Conservation (phyloP, 1,284 basidiomycete species). For the Tilletia indica region DNA sequence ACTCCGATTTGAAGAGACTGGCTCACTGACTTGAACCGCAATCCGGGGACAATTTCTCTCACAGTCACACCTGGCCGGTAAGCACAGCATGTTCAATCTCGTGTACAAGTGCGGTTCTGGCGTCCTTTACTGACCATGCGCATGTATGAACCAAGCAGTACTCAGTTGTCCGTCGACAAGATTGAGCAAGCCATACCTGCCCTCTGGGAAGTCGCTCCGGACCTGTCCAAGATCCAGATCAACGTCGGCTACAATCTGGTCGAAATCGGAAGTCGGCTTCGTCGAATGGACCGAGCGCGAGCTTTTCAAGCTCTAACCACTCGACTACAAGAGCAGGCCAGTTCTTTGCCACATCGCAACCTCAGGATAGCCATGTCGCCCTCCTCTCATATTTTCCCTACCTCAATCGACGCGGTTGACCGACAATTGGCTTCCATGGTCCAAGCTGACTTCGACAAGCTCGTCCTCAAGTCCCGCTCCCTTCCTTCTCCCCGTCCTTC, state of each 20-base stretch:
- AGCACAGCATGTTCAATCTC: neutral
- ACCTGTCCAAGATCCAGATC: neutral
- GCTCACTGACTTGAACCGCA: neutral
- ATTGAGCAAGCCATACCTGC: neutral
- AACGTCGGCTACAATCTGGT: constrained; percentile 9
- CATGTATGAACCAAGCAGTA: neutral
- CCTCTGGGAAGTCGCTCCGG: neutral
- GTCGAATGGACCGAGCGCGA: constrained; percentile 14
- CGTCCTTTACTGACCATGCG: no score
- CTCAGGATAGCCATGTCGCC: neutral
- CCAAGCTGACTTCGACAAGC: constrained; percentile 9
- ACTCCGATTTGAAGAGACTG: neutral
- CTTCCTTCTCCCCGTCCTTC: no score
- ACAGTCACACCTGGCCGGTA: neutral
- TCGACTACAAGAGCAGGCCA: neutral
- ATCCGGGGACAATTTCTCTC: no score
- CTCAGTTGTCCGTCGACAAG: constrained; percentile 1
- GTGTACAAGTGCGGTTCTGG: no score
- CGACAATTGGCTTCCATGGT: neutral
- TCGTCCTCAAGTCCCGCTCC: neutral
- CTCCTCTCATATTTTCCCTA: constrained; percentile 6
- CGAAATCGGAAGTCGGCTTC: neutral
- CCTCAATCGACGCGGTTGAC: constrained; percentile 6
- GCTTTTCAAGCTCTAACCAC: neutral
- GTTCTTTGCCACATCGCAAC: neutral